Percentiles rank a stretch among this genome's conserved stretches.
Evolutionary conservation across 2,329 filamentous ascomycete species (phyloP).

Genomic region (Aureobasidium sp.): DNA sequence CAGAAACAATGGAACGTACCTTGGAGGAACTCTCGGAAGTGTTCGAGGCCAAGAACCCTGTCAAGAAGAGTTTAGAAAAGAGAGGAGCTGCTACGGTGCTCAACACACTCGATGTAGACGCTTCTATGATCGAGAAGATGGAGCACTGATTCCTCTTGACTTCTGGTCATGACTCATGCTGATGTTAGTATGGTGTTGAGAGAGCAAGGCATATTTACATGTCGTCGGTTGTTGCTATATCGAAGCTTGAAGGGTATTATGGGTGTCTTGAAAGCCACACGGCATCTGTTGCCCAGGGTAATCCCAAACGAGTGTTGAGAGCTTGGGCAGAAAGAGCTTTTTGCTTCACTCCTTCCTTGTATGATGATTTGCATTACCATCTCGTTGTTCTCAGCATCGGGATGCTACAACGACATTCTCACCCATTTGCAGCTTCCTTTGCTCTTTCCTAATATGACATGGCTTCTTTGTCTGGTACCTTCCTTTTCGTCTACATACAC

Average conservation of each 20-base stretch:
- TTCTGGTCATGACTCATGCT: background rate
- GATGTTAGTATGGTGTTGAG: background rate
- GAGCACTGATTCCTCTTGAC: background rate
- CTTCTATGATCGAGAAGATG: slow-evolving; percentile 7
- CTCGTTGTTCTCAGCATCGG: no score
- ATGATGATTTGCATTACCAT: no score
- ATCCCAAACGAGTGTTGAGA: no score
- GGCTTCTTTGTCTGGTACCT: no score
- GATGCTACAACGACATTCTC: no score
- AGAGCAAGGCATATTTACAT: background rate
- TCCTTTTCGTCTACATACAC: no score
- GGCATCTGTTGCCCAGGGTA: no score
- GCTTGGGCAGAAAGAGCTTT: background rate
- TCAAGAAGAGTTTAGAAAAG: slow-evolving; percentile 24
- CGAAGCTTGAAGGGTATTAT: background rate
- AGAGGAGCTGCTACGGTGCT: slow-evolving; percentile 5
- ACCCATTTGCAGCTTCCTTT: no score
- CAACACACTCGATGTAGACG: slow-evolving; percentile 5
- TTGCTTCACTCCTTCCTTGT: background rate
- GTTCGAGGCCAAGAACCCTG: slow-evolving; percentile 33
- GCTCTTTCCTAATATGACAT: no score
- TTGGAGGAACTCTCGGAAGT: slow-evolving; percentile 40
- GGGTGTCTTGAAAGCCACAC: background rate
- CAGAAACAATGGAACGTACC: slow-evolving; percentile 36
- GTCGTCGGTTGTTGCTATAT: background rate